Base-by-base conservation (phyloP, 176 grass and related monocot genomes). In the Triticum aestivum region DNA sequence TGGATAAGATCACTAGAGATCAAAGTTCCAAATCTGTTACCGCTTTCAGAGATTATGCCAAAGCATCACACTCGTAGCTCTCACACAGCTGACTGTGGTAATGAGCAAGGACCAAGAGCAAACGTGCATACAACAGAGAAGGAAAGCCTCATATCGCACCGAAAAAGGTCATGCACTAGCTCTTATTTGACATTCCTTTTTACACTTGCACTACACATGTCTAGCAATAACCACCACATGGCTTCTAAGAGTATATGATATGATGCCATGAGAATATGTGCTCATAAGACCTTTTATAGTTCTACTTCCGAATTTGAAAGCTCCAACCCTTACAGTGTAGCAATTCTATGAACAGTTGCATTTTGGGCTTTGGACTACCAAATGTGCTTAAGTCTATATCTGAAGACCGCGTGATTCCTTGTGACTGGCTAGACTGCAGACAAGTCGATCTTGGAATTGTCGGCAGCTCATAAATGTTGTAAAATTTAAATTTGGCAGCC, bases 1-100 rank as follows among this genome's bases (percentile, higher is more conserved):
- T 91, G 80, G 89, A 80, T 79, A 68, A 80, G 85, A 82, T 42
- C 79, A 72, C 72, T 87, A 59, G 61, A 80, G 80, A 83, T 49
- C 89, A 83, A 79, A 64, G 76, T 83, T 82, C 29, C 5, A 72
- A 42, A 44, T 26, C 73, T 90, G 52, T 64, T 34, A 34, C 11
- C 58, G 58, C 84, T 90, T 90, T 91, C 58, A 6, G 68, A 84
- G 85, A 87, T 87, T 87, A 68, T 82, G 70, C 66, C 17, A 35
- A 82, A 71, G 79, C 63, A 82, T 77, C 14, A 86, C 34, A 33
- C 21, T 39, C 9, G 80, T 67, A 80, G 59, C 59, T 80, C 11
- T 32, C 59, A 79, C 34, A 74, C 21, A 87, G 59, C 68, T 79
- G 85, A 70, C 74, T 24, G 1, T 65, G 20, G 49, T 39, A 63